phyloP scores from a whole-genome alignment of 176 grass and related monocot genomes.

The Musa schizocarpa region DNA sequence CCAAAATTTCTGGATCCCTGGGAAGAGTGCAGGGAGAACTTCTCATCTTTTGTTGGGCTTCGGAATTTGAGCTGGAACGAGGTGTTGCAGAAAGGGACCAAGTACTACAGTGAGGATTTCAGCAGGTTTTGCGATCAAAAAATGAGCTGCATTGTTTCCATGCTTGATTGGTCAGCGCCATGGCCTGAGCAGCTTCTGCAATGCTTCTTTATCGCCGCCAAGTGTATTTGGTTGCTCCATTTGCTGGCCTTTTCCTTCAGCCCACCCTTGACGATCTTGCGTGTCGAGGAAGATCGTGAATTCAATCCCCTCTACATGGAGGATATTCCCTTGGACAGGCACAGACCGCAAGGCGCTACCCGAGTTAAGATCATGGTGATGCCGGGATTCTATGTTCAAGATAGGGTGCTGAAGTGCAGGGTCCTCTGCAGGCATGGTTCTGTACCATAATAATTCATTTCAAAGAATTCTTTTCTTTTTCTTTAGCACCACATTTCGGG shows the following conservation, averaged over 20 bases:
- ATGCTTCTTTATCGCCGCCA: conserved; percentile 75
- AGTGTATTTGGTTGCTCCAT: conserved; percentile 97
- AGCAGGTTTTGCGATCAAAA: conserved; percentile 90
- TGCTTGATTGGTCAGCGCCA: conserved; percentile 69
- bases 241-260: conserved; percentile 42
- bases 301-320: conserved; percentile 84
- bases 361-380: conserved; percentile 73
- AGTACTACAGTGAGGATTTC: conserved; percentile 73
- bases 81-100: conserved; percentile 80
- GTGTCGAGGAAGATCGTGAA: conserved; percentile 43
- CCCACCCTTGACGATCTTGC: conserved; percentile 48
- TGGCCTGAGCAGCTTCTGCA: conserved; percentile 92
- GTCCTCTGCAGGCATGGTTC: conserved; percentile 52
- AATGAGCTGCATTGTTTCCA: conserved; percentile 74
- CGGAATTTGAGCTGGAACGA: conserved; percentile 94
- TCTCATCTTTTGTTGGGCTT: conserved; percentile 58
- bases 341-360: conserved; percentile 23
- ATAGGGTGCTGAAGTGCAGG: conserved; percentile 72
- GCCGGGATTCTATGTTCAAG: conserved; percentile 92
- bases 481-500: not conserved
- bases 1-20: conserved; percentile 60
- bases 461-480: not conserved
- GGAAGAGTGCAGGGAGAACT: conserved; percentile 59
- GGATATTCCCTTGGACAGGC: conserved; percentile 49
- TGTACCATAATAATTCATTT: not conserved